These are phyloP conservation scores for Eucalyptus urophylla DNA, from an alignment of 345 rosid species.

Conservation along the genomic window DNA sequence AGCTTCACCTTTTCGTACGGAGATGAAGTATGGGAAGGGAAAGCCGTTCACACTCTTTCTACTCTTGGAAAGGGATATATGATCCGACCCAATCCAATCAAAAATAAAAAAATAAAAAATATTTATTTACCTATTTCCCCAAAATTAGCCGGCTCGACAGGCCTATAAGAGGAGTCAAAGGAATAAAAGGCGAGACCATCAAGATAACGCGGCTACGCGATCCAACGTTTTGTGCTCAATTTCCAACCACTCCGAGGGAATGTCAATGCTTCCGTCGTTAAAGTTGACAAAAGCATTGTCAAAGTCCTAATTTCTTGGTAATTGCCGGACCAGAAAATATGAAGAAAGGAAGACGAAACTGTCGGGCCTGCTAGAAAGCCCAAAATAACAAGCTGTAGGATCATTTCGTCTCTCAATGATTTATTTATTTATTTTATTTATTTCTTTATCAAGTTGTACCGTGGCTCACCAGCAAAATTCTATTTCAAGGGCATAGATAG, in stretches of 20 bases:
- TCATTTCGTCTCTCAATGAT: not conserved
- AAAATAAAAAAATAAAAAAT: not conserved
- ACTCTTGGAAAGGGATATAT: not conserved
- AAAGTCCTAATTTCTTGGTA: not conserved
- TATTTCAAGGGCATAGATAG: too few relatives aligned
- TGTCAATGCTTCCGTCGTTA: not conserved
- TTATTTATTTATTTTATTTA: too few relatives aligned
- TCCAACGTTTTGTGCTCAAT: not conserved
- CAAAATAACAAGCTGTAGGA: not conserved
- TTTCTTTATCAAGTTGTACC: too few relatives aligned
- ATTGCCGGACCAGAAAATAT: not conserved
- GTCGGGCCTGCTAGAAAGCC: not conserved
- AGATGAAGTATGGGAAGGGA: not conserved
- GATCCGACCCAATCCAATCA: not conserved
- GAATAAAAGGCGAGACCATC: not conserved
- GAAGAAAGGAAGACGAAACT: not conserved
- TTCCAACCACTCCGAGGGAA: not conserved
- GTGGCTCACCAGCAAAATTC: too few relatives aligned
- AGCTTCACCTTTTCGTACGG: not conserved
- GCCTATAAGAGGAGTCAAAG: not conserved
- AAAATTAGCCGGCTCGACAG: not conserved
- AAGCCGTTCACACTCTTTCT: not conserved
- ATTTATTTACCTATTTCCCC: not conserved
- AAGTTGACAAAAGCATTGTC: not conserved
- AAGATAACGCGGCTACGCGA: not conserved